These are phyloP conservation scores for Venturia carpophila DNA, from an alignment of 2,329 filamentous ascomycete species.

Conservation along the genomic window DNA sequence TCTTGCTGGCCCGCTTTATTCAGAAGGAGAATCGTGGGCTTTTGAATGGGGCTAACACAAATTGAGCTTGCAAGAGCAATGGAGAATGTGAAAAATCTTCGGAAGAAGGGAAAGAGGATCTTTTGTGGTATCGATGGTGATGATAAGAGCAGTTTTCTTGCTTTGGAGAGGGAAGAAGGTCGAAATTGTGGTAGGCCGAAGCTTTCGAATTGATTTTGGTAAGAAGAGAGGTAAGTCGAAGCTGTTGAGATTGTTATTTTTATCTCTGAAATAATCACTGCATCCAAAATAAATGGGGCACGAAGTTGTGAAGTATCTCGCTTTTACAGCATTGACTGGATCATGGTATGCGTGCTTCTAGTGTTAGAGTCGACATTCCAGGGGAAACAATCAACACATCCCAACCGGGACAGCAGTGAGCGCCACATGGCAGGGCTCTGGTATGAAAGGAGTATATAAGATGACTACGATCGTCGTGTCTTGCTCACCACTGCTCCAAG, in stretches of 20 bases:
- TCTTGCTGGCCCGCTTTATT: background rate
- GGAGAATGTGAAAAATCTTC: background rate
- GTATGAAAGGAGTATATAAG: background rate
- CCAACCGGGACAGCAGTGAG: background rate
- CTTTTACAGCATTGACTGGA: background rate
- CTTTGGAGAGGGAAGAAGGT: background rate
- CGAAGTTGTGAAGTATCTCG: background rate
- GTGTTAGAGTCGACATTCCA: background rate
- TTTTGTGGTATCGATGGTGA: background rate
- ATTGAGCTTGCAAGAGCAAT: background rate
- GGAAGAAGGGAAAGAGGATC: background rate
- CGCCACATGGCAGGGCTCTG: background rate
- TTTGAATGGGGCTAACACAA: background rate
- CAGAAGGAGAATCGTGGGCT: background rate
- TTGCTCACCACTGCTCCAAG: background rate
- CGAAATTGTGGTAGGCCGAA: no score
- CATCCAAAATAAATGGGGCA: background rate
- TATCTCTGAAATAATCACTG: background rate
- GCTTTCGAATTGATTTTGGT: no score
- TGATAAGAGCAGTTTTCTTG: background rate
- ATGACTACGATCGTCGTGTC: background rate
- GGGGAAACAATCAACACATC: background rate
- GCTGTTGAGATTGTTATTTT: background rate
- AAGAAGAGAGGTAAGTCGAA: background rate
- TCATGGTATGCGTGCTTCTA: background rate